These are phyloP conservation scores for Endothia cerciana DNA, from an alignment of 2,329 filamentous ascomycete genomes.

Conservation along the genomic window DNA sequence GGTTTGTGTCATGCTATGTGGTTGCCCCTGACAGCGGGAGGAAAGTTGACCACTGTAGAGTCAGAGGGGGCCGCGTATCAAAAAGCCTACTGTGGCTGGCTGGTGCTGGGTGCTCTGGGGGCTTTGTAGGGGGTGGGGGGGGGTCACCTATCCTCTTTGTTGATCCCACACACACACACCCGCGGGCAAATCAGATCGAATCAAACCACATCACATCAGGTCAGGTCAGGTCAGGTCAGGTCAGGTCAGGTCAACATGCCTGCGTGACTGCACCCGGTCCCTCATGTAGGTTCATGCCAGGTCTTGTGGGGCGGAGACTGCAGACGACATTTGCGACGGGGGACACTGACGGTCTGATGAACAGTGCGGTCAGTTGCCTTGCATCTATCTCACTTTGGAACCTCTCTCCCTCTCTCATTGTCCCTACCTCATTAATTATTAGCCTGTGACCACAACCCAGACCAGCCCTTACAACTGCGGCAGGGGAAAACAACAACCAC, in stretches of 20 bases:
- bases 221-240: no score
- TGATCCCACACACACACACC: not conserved
- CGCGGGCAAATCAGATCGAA: not conserved
- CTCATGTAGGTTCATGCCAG: no score
- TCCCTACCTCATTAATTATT: not conserved
- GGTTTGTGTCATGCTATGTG: not conserved
- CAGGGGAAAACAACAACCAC: no score
- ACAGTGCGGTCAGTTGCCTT: not conserved
- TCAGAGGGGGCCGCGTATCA: no score
- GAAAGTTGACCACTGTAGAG: not conserved
- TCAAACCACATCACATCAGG: not conserved
- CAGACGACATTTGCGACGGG: not conserved
- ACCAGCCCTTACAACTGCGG: not conserved
- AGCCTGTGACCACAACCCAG: not conserved
- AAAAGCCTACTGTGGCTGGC: no score
- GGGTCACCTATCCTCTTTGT: no score
- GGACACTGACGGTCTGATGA: not conserved
- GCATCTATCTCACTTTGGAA: no score
- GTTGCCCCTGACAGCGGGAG: constrained; percentile 9
- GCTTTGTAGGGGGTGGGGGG: no score
- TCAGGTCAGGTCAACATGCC: not conserved
- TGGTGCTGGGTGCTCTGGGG: no score
- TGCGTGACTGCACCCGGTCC: no score
- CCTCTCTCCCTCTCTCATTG: not conserved
- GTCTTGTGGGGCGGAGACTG: no score